Evolutionary conservation across 163 green algal species (phyloP), one percentile per base, ranked within the genome.

Genomic region (Chlamydomonas reinhardtii): DNA sequence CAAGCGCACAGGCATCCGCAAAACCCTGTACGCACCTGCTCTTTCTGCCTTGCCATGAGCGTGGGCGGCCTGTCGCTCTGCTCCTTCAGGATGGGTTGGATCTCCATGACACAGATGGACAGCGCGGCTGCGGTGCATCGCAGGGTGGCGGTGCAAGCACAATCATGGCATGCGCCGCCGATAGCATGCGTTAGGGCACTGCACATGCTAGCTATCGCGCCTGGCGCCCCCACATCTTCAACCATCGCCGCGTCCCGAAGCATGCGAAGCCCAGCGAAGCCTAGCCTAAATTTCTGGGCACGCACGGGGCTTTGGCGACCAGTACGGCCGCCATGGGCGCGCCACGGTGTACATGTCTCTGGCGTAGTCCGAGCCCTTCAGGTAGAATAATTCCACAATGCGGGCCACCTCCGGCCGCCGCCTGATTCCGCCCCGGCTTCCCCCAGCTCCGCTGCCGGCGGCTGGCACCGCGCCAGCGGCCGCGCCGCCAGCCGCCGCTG

Each of bases 71-170:
- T 27, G 39, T 25, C 65, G 24, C 35, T 25, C 14, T 65, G 4
- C 14, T 32, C 37, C 35, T 37, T 37, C 70, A 61, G 9, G 29
- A 80, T 31, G 4, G 34, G 69, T 54, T 64, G 69, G 48, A 86
- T 27, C 69, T 86, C 54, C 79, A 86, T 86, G 79, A 86, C 65
- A 54, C 52, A 71, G 29, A 76, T 48, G 52, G 79, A 78, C 14
- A 73, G 24, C 24, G 74, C 29, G 29, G 31, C 78, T 85, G 66
- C n/a, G 43, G 61, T 16, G 19, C 12, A 65, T 19, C 19, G 59
- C 24, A 16, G 20, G 59, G 20, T 29, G 22, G 22, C 22, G 59
- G 22, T 8, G 59, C 19, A 29, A 65, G 56, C n/a, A n/a, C 2
- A 24, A 64, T 4, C 56, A 64, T 29, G 56, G n/a, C n/a, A n/a